Evolutionary conservation across 805 yeast species (phyloP).

Genomic region (Yarrowia yakushimensis): DNA sequence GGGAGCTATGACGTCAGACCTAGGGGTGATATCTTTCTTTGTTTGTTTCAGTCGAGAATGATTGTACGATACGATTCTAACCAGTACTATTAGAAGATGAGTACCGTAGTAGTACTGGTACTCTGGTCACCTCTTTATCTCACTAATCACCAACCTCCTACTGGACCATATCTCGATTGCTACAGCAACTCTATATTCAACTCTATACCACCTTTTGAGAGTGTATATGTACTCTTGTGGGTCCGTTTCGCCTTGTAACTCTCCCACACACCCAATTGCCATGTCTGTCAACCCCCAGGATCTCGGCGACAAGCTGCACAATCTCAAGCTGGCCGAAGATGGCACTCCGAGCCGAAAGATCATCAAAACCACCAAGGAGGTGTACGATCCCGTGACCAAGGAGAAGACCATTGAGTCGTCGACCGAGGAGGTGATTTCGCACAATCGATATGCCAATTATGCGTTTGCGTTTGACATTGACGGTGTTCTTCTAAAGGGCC

Average conservation of each 20-base stretch:
- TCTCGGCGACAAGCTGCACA: slow-evolving; percentile 18
- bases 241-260: too few species aligned
- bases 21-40: too few species aligned
- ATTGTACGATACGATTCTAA: too few species aligned
- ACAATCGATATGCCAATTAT: slow-evolving; percentile 31
- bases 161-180: slow-evolving; percentile 14
- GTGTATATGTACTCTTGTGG: not conserved
- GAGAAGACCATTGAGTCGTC: not conserved
- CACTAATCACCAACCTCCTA: too few species aligned
- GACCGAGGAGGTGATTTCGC: slow-evolving; percentile 24
- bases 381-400: slow-evolving; percentile 12
- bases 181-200: slow-evolving; percentile 9
- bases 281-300: slow-evolving; percentile 14
- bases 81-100: too few species aligned
- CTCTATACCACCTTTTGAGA: not conserved
- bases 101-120: too few species aligned
- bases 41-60: too few species aligned
- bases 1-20: not conserved
- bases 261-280: too few species aligned
- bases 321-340: not conserved
- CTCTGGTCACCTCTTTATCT: too few species aligned
- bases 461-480: slow-evolving; percentile 93
- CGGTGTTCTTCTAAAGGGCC: slow-evolving; percentile 84
- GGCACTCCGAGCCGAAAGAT: not conserved
- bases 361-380: slow-evolving; percentile 25